Evolutionary conservation across 73 alveolate genomes (phyloP), one percentile per base, ranked within the genome.

Genomic region (Stentor coeruleus): DNA sequence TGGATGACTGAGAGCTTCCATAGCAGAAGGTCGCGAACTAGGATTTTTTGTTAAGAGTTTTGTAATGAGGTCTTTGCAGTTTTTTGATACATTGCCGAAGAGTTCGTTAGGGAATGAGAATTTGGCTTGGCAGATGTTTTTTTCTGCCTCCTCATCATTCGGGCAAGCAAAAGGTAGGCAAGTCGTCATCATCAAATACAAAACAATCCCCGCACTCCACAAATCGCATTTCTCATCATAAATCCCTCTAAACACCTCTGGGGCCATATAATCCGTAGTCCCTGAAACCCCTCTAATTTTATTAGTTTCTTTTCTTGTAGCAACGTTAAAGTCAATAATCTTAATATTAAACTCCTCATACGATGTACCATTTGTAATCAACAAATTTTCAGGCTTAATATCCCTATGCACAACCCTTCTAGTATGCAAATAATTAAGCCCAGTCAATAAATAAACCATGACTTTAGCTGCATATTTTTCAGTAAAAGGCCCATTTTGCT

Each of bases 21-120:
- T 91, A 14, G 98, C 96, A 33, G 91, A 81, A 28, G 87, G 83
- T 86, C 99, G 86, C 60, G 84, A 55, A 3, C 85, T 39, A 20
- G 97, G 98, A 72, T 93, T 93, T 74, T 90, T 89, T 75, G 83
- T 84, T 33, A 95, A 87, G 98, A 95, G 91, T 87, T 89, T 90
- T 15, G 40, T 72, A 35, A 96, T 91, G 76, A 95, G 87, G 84
- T 96, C 99, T 82, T 91, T 94, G 28, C 98, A 98, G 77, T 94
- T 96, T 3, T 79, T 86, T 73, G 88, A 82, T 1, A 87, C 82
- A n/a, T 2, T 59, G 66, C 81, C 82, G 57, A 87, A 84, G 38
- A 35, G 58, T 39, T 79, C 77, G 15, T 58, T 1, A 37, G 72
- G 72, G 20, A 55, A 55, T n/a, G 15, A n/a, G 15, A 55, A n/a